Percentiles rank a stretch among this genome's conserved stretches.
Conservation (phyloP, 2,329 filamentous ascomycete genomes). For the Claviceps arundinis region DNA sequence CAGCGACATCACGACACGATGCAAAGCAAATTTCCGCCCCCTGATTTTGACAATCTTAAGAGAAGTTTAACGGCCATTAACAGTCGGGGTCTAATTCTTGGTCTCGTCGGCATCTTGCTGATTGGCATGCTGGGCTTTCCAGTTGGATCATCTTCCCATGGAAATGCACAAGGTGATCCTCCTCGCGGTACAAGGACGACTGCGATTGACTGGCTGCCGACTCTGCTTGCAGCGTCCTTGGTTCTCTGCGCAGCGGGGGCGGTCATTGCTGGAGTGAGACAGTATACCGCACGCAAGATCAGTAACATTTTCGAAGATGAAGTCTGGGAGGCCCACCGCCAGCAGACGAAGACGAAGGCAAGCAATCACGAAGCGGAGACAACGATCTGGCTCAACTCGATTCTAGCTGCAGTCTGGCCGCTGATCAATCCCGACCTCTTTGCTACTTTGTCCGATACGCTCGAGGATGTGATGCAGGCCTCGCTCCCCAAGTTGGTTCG, state of each 20-base stretch:
- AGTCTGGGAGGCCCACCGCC: constrained; percentile 51
- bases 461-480: constrained; percentile 73
- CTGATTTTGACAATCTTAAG: constrained; percentile 30
- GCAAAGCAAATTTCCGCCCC: constrained; percentile 32
- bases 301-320: constrained; percentile 53
- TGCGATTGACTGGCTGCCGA: constrained; percentile 16
- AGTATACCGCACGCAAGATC: constrained; percentile 50
- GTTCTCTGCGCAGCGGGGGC: constrained; percentile 18
- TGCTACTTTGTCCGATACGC: constrained; percentile 50
- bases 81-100: constrained; percentile 22
- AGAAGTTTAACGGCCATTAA: constrained; percentile 18
- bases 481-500: constrained; percentile 55
- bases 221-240: not conserved
- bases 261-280: constrained; percentile 33
- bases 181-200: constrained; percentile 5
- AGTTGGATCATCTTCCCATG: not conserved
- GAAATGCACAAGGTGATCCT: not conserved
- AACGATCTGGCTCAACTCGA: constrained; percentile 59
- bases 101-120: constrained; percentile 19
- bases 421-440: constrained; percentile 67
- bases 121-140: constrained; percentile 8
- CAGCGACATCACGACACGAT: constrained; percentile 28
- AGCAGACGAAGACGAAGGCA: constrained; percentile 31
- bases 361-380: constrained; percentile 41
- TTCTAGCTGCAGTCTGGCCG: constrained; percentile 57